Base-by-base conservation (phyloP, 495 filamentous ascomycete species). In the Penicillium pulvis region DNA sequence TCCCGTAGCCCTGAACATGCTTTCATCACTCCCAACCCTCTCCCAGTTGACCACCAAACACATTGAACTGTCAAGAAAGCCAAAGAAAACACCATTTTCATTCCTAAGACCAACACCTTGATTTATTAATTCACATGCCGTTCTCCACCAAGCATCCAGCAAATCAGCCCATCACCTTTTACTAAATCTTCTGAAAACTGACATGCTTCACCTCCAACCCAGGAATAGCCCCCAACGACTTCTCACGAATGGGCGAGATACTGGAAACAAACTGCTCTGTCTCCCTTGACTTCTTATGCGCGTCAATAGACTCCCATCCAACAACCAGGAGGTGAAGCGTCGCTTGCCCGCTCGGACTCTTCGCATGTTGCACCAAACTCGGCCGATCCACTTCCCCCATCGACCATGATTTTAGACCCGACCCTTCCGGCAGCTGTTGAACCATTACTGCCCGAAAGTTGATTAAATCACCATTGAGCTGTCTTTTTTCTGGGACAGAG, bases 231-330 rank as follows among this genome's bases (percentile, higher is more conserved):
- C 63, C 20, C 51, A 80, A 20, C 65, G 71, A 63, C 47, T 62
- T 74, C 56, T 72, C 66, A 51, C 76, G 66, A 48, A 82, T 53
- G 28, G 76, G 71, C 58, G 55, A 43, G 60, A 80, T 75, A 39
- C 58, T 67, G 48, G 68, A 63, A 10, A 53, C 58, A 61, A 86
- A 87, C 19, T 64, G 70, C 51, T 78, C 62, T 14, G 75, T 77
- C 54, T 76, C 72, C 52, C 78, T 75, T 24, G 73, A 79, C 56
- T 66, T 56, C 69, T 70, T 64, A 66, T 86, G 83, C 55, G 70
- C 72, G 36, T 86, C 82, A 10, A 80, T 67, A 58, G 73, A 82
- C 20, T 77, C 72, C 84, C 85, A 88, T 3, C 83, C 85, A 28
- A 82, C 42, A 16, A 57, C 69, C 31, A 79, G 56, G 0, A 83